phyloP scores from a whole-genome alignment of 202 grass and related monocot species.

The Saccharum hybrid region DNA sequence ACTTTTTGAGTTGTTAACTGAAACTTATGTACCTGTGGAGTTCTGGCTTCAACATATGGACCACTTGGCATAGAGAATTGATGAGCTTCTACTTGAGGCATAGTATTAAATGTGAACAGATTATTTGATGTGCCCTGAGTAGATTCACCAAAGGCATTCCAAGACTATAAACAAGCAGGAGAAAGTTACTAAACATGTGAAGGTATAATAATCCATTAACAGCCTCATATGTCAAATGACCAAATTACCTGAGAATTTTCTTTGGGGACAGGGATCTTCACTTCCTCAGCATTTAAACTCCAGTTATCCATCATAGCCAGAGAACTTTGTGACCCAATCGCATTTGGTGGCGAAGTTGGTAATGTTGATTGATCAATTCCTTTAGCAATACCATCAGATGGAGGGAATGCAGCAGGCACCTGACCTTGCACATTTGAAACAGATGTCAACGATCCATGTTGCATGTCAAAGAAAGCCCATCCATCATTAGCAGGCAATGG shows the following conservation, averaged over 20 bases:
- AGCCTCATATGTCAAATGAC: slow-evolving; percentile 24
- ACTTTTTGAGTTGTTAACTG: slow-evolving; percentile 28
- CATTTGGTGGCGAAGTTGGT: slow-evolving; percentile 46
- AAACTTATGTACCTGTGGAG: slow-evolving; percentile 45
- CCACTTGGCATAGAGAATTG: slow-evolving; percentile 33
- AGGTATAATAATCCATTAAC: slow-evolving; percentile 26
- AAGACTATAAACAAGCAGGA: slow-evolving; percentile 61
- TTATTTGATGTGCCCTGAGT: slow-evolving; percentile 49
- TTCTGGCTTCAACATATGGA: slow-evolving; percentile 47
- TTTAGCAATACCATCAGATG: slow-evolving; percentile 41
- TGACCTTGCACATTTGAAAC: slow-evolving; percentile 49
- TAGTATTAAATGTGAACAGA: slow-evolving; percentile 51
- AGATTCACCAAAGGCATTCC: slow-evolving; percentile 83
- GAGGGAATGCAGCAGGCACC: slow-evolving; percentile 36
- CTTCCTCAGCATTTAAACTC: slow-evolving; percentile 50
- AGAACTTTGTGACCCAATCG: slow-evolving; percentile 40
- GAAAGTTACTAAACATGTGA: slow-evolving; percentile 29
- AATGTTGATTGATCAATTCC: slow-evolving; percentile 49
- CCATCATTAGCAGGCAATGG: slow-evolving; percentile 62
- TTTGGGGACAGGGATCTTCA: slow-evolving; percentile 40
- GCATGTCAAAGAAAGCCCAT: slow-evolving; percentile 85
- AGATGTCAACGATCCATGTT: slow-evolving; percentile 41
- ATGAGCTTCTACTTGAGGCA: slow-evolving; percentile 41
- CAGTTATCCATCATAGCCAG: slow-evolving; percentile 47
- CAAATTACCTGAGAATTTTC: slow-evolving; percentile 55